Percentiles rank a stretch among this genome's conserved stretches.
Evolutionary conservation across 139 green algal species (phyloP).

Genomic region (Chlorella sorokiniana): DNA sequence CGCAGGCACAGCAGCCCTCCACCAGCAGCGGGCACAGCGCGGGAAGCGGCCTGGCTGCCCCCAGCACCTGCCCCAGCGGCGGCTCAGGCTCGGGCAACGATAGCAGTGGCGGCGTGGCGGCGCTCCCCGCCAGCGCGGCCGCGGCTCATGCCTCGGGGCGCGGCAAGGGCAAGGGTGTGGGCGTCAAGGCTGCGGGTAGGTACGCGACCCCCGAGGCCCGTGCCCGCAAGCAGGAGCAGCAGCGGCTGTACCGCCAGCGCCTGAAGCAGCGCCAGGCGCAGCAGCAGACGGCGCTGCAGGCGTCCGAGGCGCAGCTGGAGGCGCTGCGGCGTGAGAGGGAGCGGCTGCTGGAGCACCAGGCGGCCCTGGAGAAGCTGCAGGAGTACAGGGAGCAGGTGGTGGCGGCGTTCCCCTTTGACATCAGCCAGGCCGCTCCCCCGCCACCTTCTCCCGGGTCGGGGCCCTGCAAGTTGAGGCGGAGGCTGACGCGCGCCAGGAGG

Average conservation of each 20-base stretch:
- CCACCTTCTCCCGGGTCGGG: no score
- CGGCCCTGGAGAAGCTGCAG: neutral
- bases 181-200: neutral
- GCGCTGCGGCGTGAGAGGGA: neutral
- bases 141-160: neutral
- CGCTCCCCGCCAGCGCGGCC: neutral
- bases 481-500: no score
- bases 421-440: no score
- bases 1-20: no score
- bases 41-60: no score
- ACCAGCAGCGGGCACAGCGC: no score
- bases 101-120: neutral
- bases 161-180: neutral
- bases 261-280: neutral
- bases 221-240: slow-evolving; percentile 8
- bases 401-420: neutral
- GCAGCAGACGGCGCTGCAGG: neutral
- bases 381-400: neutral
- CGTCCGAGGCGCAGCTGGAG: neutral
- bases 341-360: neutral
- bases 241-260: slow-evolving; percentile 3
- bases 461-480: no score
- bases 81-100: neutral
- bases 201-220: neutral
- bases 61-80: neutral